Percentiles rank a stretch among this genome's conserved stretches.
phyloP scores from a whole-genome alignment of 495 filamentous ascomycete species.

The Neurospora sp. region DNA sequence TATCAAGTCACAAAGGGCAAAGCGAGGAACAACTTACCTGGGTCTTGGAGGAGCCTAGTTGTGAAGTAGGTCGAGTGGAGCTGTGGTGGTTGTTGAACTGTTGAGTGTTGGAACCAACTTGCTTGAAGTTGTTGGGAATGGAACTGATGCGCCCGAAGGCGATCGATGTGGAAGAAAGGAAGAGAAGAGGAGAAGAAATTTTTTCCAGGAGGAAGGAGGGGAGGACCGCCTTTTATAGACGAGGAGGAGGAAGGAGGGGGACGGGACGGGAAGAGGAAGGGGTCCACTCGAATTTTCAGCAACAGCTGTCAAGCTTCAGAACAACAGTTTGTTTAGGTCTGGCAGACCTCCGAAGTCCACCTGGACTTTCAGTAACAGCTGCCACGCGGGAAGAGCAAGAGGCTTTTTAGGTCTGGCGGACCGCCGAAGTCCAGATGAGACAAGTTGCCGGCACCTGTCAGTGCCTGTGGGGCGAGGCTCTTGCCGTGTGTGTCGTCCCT shows the following conservation, averaged over 20 bases:
- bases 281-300: background rate
- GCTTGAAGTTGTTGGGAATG: background rate
- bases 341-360: background rate
- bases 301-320: background rate
- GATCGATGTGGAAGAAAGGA: background rate
- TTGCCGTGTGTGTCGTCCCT: background rate
- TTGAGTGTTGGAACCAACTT: background rate
- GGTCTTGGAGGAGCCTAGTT: background rate
- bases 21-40: background rate
- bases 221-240: background rate
- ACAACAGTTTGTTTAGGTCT: background rate
- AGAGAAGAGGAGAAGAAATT: background rate
- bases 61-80: background rate
- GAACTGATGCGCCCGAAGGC: background rate
- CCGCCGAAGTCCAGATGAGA: background rate
- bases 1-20: background rate
- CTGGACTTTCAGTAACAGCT: background rate
- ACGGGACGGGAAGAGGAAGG: background rate
- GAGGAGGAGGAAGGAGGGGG: background rate
- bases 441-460: background rate
- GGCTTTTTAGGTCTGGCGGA: background rate
- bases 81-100: background rate
- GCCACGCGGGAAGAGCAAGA: background rate
- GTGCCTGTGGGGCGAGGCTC: background rate
- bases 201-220: background rate